A percentile compares a stretch with the other conserved stretches of the same genome.
Conservation (phyloP, 2,329 filamentous ascomycete genomes). For the Hymenoscyphus fraxineus region DNA sequence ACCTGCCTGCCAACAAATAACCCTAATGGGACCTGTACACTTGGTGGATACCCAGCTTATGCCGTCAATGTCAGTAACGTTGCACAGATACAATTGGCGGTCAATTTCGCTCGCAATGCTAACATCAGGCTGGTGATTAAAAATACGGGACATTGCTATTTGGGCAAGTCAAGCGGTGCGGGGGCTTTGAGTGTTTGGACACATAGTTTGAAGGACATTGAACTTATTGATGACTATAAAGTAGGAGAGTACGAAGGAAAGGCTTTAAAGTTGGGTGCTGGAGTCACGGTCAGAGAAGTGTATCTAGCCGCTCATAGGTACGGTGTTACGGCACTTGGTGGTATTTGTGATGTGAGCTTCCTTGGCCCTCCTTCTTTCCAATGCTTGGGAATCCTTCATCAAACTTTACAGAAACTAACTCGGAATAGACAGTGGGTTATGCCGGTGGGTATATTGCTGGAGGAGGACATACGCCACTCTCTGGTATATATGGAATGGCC, state of each 20-base stretch:
- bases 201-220: constrained; percentile 41
- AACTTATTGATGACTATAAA: constrained; percentile 37
- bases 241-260: constrained; percentile 35
- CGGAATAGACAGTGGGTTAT: constrained; percentile 39
- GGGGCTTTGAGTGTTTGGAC: constrained; percentile 51
- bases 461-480: constrained; percentile 55
- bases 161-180: constrained; percentile 32
- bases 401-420: not conserved
- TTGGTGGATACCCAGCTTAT: constrained; percentile 30
- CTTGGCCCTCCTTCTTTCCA: not conserved
- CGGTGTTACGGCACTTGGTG: constrained; percentile 47
- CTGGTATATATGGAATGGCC: constrained; percentile 52
- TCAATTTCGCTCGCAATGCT: constrained; percentile 43
- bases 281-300: constrained; percentile 44
- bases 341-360: constrained; percentile 39
- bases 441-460: constrained; percentile 53
- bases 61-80: constrained; percentile 36
- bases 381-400: not conserved
- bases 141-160: constrained; percentile 23
- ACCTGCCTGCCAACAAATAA: constrained; percentile 36
- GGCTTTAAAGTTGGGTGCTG: constrained; percentile 39
- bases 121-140: constrained; percentile 38
- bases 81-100: constrained; percentile 43
- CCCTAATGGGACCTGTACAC: constrained; percentile 10
- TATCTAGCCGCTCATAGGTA: constrained; percentile 39